Evolutionary conservation across 2,329 filamentous ascomycete genomes (phyloP), one percentile per base, ranked within the genome.

Genomic region (Colletotrichum noveboracense): DNA sequence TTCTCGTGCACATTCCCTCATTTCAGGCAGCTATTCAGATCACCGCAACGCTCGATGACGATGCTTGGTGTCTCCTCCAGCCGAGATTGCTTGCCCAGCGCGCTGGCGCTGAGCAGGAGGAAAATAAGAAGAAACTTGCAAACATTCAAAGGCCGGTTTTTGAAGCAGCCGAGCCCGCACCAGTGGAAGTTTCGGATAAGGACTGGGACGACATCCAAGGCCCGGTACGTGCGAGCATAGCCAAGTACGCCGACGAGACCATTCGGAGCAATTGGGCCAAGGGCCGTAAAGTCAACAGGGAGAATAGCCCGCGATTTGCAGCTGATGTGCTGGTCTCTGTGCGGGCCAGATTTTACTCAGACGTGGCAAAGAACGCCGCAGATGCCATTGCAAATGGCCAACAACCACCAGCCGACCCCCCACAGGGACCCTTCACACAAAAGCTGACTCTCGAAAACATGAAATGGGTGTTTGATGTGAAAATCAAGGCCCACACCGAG

Each of bases 391-490:
- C 87, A 52, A 86, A 88, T 68, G 88, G 90, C 38, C 85, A 83
- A 77, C 77, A 86, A 71, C 86, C 87, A 6, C 79, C 83, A 32
- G 70, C 81, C 12, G 91, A 93, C 76, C 87, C 89, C 9, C 85
- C 86, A 3, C 85, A 89, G 76, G 90, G 88, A 0, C 87, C 90
- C 8, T 90, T 88, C 79, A 91, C 89, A 30, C 88, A 91, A 81
- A 93, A 89, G 80, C 86, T 96, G 68, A 94, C 93, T 2, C 85
- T 97, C 78, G 94, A 96, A 81, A 95, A 96, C 80, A 96, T 97
- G 94, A 96, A 94, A 83, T 96, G 93, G 92, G 87, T 96, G 34
- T 96, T 94, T 82, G 94, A 96, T 80, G 91, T 91, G 78, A 96
- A 95, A 82, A 89, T 97, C 81, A 94, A 92, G 80, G 91, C 91